phyloP scores from a whole-genome alignment of 169 alveolate genomes.

The Cryptosporidium tyzzeri region DNA sequence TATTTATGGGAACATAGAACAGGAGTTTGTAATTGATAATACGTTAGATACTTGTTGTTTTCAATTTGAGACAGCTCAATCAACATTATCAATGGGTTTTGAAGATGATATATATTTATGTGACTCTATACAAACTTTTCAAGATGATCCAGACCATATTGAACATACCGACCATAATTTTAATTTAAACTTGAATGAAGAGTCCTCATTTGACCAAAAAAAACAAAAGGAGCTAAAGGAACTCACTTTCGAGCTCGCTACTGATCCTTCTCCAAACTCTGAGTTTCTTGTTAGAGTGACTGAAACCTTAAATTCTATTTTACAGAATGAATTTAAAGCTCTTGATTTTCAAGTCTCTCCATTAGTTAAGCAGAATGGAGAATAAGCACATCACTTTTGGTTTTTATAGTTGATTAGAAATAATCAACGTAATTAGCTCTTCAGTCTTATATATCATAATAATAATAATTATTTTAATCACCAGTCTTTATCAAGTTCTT shows the following conservation, averaged over 20 bases:
- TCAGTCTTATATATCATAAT: not conserved
- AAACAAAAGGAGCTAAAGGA: conserved; percentile 9
- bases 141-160: not conserved
- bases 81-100: not conserved
- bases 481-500: not conserved
- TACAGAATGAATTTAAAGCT: not conserved
- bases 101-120: not conserved
- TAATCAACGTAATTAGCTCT: not conserved
- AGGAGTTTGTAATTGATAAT: not conserved
- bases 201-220: not conserved
- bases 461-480: too few relatives aligned
- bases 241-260: not conserved
- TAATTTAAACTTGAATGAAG: not conserved
- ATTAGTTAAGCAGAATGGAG: not conserved
- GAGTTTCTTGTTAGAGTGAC: conserved; percentile 3
- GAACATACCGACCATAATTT: not conserved
- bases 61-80: not conserved
- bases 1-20: not conserved
- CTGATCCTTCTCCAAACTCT: not conserved
- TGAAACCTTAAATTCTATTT: not conserved
- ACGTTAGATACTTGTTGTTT: not conserved
- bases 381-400: too few relatives aligned
- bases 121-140: not conserved
- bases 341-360: not conserved
- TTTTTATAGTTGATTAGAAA: too few relatives aligned